phyloP scores from a whole-genome alignment of 179 eudicot species.

The Actinidia polygama region DNA sequence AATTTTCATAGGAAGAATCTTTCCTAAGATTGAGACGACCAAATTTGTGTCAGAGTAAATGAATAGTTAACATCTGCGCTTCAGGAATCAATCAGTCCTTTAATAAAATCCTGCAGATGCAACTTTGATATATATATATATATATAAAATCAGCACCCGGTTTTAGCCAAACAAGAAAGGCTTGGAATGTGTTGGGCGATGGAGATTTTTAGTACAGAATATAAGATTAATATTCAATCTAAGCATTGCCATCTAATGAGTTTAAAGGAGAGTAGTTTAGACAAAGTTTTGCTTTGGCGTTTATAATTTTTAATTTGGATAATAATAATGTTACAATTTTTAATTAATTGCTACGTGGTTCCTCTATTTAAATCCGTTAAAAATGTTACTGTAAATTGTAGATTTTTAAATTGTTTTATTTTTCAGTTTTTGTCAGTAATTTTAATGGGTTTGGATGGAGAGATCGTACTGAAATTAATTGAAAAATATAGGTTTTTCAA shows the following conservation, averaged over 20 bases:
- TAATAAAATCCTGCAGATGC: neutral
- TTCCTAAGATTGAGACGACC: conserved; percentile 6
- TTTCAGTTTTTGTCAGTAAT: no score
- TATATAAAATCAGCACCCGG: neutral
- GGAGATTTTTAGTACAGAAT: neutral
- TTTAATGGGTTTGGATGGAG: no score
- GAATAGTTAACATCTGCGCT: neutral
- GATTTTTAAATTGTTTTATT: no score
- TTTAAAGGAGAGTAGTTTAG: neutral
- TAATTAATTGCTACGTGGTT: no score
- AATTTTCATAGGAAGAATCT: neutral
- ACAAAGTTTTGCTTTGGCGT: no score
- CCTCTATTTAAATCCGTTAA: no score
- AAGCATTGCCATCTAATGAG: neutral
- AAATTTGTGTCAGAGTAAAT: conserved; percentile 8
- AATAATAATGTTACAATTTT: no score
- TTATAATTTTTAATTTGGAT: no score
- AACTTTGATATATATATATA: neutral
- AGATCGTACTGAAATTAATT: no score
- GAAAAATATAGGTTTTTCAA: no score
- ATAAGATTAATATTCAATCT: neutral
- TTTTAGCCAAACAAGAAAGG: neutral
- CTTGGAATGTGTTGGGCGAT: neutral
- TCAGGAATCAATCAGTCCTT: conserved; percentile 1
- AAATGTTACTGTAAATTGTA: no score